phyloP scores from a whole-genome alignment of 1,139 yeast species.

The Protomyces lactucae-debilis region DNA sequence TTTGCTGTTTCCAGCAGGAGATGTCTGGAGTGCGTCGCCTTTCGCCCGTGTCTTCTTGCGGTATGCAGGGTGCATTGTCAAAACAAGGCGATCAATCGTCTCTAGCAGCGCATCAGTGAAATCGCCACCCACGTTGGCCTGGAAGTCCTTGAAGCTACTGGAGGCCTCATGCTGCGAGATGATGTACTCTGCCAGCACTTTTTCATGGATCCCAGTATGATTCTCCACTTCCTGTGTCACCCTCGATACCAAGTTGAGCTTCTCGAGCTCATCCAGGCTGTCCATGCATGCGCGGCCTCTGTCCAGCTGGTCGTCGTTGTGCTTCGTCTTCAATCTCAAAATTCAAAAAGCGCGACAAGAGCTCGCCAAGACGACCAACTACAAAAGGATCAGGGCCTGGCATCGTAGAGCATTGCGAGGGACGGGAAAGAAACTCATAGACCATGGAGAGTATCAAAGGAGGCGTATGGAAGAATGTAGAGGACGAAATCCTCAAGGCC shows the following conservation, averaged over 20 bases:
- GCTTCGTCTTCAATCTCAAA: no score
- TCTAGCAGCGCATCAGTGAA: slow-evolving; percentile 48
- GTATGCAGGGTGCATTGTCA: slow-evolving; percentile 39
- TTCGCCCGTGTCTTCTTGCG: slow-evolving; percentile 18
- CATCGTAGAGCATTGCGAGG: no score
- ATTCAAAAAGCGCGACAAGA: no score
- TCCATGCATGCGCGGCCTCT: slow-evolving; percentile 15
- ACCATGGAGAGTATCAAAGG: slow-evolving; percentile 26
- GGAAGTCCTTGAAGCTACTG: slow-evolving; percentile 44
- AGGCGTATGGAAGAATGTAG: slow-evolving; percentile 31
- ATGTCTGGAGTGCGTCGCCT: background rate
- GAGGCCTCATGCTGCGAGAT: slow-evolving; percentile 47
- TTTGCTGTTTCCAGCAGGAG: background rate
- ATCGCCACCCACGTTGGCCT: slow-evolving; percentile 60
- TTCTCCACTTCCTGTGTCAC: slow-evolving; percentile 39
- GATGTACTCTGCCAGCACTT: slow-evolving; percentile 56
- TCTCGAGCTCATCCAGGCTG: slow-evolving; percentile 35
- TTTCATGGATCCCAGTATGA: slow-evolving; percentile 42
- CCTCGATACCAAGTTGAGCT: slow-evolving; percentile 39
- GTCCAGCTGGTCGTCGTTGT: background rate
- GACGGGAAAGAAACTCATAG: no score
- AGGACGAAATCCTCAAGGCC: slow-evolving; percentile 30
- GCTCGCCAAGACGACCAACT: no score
- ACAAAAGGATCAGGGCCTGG: no score
- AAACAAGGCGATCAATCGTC: slow-evolving; percentile 41